Evolutionary conservation across 1,139 yeast genomes (phyloP).

Genomic region (Suhomyces atakaporum): DNA sequence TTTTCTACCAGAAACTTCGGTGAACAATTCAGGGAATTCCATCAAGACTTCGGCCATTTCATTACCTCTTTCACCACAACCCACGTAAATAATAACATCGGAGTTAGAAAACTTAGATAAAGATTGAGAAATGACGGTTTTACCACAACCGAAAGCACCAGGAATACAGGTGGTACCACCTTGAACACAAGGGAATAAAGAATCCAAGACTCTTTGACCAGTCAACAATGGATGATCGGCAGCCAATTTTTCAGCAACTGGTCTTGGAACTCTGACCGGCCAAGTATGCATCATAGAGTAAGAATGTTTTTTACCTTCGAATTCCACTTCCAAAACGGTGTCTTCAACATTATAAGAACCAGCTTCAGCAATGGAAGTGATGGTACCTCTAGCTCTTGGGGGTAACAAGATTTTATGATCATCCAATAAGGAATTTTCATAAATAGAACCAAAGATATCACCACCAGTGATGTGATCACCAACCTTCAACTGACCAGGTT

Average conservation of each 20-base stretch:
- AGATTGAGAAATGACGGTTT: conserved; percentile 97
- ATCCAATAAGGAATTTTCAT: conserved; percentile 86
- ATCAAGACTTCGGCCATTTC: conserved; percentile 99
- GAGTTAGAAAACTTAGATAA: conserved; percentile 96
- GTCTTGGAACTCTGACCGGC: conserved; percentile 99
- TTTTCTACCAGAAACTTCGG: conserved; percentile 88
- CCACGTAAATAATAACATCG: conserved; percentile 91
- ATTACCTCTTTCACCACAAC: conserved; percentile 54
- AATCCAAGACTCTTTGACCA: conserved; percentile 97
- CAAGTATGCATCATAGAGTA: conserved; percentile 97
- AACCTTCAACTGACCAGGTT: conserved; percentile 74
- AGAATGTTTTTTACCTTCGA: conserved; percentile 77
- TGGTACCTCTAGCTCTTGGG: conserved; percentile 98
- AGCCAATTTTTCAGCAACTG: conserved; percentile 88
- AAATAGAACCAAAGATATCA: conserved; percentile 91
- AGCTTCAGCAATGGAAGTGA: conserved; percentile 82
- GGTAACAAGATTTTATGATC: conserved; percentile 95
- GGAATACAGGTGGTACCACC: conserved; percentile 99
- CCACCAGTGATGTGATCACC: conserved; percentile 99
- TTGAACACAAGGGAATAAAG: conserved; percentile 98
- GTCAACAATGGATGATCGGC: conserved; percentile 95
- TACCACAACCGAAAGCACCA: conserved; percentile 99
- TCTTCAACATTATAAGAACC: conserved; percentile 93
- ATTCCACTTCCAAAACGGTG: conserved; percentile 87
- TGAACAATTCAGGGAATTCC: conserved; percentile 98